A percentile compares a stretch with the other conserved stretches of the same genome.
phyloP scores from a whole-genome alignment of 371 early-diverging fungal genomes.

The Nematocida ausubeli region DNA sequence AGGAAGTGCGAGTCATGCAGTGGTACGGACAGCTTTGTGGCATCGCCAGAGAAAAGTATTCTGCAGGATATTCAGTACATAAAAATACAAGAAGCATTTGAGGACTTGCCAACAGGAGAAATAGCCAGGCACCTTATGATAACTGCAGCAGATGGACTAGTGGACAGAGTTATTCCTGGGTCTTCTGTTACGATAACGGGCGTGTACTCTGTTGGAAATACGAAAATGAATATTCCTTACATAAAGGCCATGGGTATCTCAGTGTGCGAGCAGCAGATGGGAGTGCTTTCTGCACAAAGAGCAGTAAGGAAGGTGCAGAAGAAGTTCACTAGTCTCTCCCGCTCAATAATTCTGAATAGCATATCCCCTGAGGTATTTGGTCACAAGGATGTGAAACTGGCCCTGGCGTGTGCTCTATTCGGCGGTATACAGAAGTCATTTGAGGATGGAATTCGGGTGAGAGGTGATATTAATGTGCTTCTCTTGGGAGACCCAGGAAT shows the following conservation, averaged over 20 bases:
- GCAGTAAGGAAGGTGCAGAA: constrained; percentile 38
- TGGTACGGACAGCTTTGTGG: constrained; percentile 81
- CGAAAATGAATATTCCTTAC: constrained; percentile 50
- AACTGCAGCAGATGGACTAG: constrained; percentile 78
- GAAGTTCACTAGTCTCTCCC: constrained; percentile 72
- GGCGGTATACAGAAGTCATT: constrained; percentile 89
- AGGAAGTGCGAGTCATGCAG: constrained; percentile 66
- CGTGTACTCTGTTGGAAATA: constrained; percentile 78
- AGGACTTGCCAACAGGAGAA: constrained; percentile 94
- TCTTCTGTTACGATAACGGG: constrained; percentile 85
- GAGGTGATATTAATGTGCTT: constrained; percentile 97
- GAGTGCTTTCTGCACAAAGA: constrained; percentile 15
- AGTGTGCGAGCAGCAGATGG: neutral
- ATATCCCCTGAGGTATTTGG: constrained; percentile 66
- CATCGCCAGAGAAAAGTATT: constrained; percentile 84
- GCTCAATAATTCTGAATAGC: constrained; percentile 73
- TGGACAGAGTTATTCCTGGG: constrained; percentile 87
- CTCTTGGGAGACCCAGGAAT: constrained; percentile 98
- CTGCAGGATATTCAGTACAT: constrained; percentile 93
- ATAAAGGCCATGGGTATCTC: constrained; percentile 69
- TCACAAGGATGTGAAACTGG: constrained; percentile 84
- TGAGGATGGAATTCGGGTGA: constrained; percentile 86
- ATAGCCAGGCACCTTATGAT: constrained; percentile 87
- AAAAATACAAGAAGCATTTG: constrained; percentile 92
- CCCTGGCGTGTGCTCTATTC: constrained; percentile 88